Conservation (phyloP, 2,329 filamentous ascomycete species). For the Ascochyta clinopodiicola region DNA sequence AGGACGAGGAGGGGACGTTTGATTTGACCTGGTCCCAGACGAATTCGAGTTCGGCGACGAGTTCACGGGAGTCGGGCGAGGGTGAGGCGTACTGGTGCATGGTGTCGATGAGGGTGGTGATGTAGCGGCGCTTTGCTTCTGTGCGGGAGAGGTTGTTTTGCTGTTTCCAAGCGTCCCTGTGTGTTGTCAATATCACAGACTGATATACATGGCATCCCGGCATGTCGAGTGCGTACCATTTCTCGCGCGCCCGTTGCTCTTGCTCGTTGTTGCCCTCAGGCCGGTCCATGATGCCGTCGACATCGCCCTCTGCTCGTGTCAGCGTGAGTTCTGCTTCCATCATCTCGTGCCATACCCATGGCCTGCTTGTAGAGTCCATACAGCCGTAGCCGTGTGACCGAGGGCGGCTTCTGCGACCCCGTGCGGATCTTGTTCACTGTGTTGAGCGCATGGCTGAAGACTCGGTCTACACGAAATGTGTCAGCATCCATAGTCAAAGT, state of each 20-base stretch:
- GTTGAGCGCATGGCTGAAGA: constrained; percentile 98
- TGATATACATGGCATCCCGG: constrained; percentile 9
- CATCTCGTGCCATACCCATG: constrained; percentile 66
- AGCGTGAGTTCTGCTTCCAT: constrained; percentile 4
- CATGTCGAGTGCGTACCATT: constrained; percentile 63
- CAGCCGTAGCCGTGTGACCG: constrained; percentile 82
- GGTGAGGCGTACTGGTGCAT: constrained; percentile 94
- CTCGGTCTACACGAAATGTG: constrained; percentile 71
- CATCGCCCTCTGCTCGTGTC: constrained; percentile 75
- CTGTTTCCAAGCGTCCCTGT: constrained; percentile 89
- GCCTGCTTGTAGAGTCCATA: constrained; percentile 99
- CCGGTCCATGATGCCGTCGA: constrained; percentile 90
- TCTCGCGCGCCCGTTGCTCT: constrained; percentile 63
- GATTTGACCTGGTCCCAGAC: constrained; percentile 98
- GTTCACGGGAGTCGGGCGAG: constrained; percentile 82
- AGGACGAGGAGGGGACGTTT: constrained; percentile 71
- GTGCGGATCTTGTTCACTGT: constrained; percentile 98
- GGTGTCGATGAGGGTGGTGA: constrained; percentile 91
- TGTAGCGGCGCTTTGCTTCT: constrained; percentile 92
- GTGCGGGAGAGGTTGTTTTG: constrained; percentile 84
- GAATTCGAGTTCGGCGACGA: constrained; percentile 95
- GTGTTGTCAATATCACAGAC: constrained; percentile 9
- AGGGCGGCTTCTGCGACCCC: constrained; percentile 85
- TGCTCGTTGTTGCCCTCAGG: constrained; percentile 63
- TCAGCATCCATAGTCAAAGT: constrained; percentile 9